Conservation (phyloP, 2,329 filamentous ascomycete species). For the Sclerotiophoma versabilis region DNA sequence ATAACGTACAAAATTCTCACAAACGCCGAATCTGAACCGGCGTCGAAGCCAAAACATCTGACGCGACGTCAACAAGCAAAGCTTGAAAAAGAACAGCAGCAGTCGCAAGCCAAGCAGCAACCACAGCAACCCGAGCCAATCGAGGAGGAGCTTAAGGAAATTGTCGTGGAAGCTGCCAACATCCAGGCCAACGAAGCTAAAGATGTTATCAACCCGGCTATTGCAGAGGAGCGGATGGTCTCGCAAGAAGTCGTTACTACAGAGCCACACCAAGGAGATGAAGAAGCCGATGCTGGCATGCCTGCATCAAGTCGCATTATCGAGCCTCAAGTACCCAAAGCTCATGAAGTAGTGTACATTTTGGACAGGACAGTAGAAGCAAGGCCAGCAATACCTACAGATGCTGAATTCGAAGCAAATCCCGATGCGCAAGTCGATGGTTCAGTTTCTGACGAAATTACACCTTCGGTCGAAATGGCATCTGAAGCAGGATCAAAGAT, state of each 20-base stretch:
- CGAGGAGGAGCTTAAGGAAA: slow-evolving; percentile 2
- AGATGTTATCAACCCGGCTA: neutral
- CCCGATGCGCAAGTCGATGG: neutral
- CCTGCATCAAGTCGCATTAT: too few relatives aligned
- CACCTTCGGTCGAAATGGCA: slow-evolving; percentile 29
- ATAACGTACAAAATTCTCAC: neutral
- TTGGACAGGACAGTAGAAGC: neutral
- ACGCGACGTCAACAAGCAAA: slow-evolving; percentile 13
- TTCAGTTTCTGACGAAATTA: neutral
- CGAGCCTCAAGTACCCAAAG: too few relatives aligned
- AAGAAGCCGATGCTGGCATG: too few relatives aligned
- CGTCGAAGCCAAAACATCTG: neutral
- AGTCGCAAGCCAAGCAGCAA: slow-evolving; percentile 1
- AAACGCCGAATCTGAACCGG: neutral
- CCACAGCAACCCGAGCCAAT: slow-evolving; percentile 2
- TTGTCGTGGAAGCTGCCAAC: neutral
- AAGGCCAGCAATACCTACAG: slow-evolving; percentile 1
- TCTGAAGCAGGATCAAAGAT: slow-evolving; percentile 41
- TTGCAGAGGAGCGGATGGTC: neutral
- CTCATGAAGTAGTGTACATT: neutral
- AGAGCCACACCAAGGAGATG: slow-evolving; percentile 1
- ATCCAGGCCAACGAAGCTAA: neutral
- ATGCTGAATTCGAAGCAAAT: slow-evolving; percentile 9
- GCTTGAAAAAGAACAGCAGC: slow-evolving; percentile 2
- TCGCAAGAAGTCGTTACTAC: neutral